A percentile compares a stretch with the other conserved stretches of the same genome.
Evolutionary conservation across 1,284 basidiomycete species (phyloP).

Genomic region (Austroboletus niveus): DNA sequence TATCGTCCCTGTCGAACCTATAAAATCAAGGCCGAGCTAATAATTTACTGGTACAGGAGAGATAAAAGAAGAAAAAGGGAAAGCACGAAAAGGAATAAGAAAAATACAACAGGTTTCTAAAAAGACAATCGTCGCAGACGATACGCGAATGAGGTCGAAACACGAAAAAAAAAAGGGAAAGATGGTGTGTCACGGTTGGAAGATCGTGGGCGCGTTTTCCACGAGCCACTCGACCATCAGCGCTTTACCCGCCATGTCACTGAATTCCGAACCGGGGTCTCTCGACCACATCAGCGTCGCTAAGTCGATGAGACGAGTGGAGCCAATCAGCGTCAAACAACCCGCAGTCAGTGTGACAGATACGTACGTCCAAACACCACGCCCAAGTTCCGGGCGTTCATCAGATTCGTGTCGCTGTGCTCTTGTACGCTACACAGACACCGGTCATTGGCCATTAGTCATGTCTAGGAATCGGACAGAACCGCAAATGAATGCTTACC

Average conservation of each 20-base stretch:
- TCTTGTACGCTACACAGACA: conserved; percentile 58
- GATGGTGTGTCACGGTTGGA: conserved; percentile 28
- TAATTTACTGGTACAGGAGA: conserved; percentile 10
- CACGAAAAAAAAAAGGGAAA: conserved; percentile 15
- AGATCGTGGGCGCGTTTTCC: conserved; percentile 77
- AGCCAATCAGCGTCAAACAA: conserved; percentile 9
- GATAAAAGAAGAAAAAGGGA: background rate
- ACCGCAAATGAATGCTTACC: conserved; percentile 45
- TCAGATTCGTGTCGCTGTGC: conserved; percentile 76
- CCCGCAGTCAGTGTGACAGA: conserved; percentile 22
- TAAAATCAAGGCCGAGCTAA: conserved; percentile 8
- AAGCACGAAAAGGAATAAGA: background rate
- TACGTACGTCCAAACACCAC: conserved; percentile 97
- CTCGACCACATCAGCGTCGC: conserved; percentile 92
- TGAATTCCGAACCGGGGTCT: conserved; percentile 87
- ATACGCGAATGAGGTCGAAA: conserved; percentile 10
- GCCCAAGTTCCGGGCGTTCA: conserved; percentile 96
- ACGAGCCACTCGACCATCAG: conserved; percentile 90
- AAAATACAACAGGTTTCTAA: background rate
- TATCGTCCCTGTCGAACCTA: conserved; percentile 7
- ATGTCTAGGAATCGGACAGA: background rate
- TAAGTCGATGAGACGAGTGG: conserved; percentile 33
- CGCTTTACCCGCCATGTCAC: conserved; percentile 95
- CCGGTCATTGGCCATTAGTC: conserved; percentile 4
- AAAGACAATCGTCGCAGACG: conserved; percentile 7